Base-by-base conservation (phyloP, 2,329 filamentous ascomycete species). In the Trichoderma sp. region DNA sequence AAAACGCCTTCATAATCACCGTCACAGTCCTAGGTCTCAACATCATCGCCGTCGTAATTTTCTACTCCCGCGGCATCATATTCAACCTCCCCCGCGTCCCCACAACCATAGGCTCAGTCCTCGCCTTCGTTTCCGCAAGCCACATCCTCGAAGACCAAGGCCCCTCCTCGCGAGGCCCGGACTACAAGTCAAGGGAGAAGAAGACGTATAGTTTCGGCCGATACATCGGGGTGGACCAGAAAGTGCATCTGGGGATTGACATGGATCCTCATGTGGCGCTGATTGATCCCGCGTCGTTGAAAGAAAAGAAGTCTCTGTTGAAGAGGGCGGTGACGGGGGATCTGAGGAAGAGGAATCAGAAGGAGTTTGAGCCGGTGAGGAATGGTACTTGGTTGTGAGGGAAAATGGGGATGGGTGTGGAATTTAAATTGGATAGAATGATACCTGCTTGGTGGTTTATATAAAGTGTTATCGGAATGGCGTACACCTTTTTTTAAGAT, bases 171-270 rank as follows among this genome's bases (percentile, higher is more conserved):
- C 13, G 45, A 25, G 45, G 45, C 1, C 10, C 12, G 25, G 45
- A 25, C 5, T 9, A 25, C 19, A 50, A 50, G 22, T 13, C 19
- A 27, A 56, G 9, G 52, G 48, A 27, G 6, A 56, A n/a, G 22
- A 5, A 12, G 19, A 75, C 75, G 0, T 84, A 83, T 64, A 83
- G 82, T 0, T 88, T 84, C 70, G 86, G 86, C 0, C 77, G 76
- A 0, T 88, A 80, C 64, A 64, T 84, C 1, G 85, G 84, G 72
- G 17, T 39, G 0, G 85, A 88, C 70, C 82, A 83, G 0, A 76
- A 77, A 8, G 74, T 76, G 0, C 83, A 87, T 66, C 68, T 84
- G 0, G 86, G 86, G 0, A 83, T 88, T 52, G 86, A 89, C 37
- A 73, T 79, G 27, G 78, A 81, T 27, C 81, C 82, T 0, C 80